Evolutionary conservation across 1,139 yeast species (phyloP), one percentile per base, ranked within the genome.

Genomic region (Debaryomyces sp.): DNA sequence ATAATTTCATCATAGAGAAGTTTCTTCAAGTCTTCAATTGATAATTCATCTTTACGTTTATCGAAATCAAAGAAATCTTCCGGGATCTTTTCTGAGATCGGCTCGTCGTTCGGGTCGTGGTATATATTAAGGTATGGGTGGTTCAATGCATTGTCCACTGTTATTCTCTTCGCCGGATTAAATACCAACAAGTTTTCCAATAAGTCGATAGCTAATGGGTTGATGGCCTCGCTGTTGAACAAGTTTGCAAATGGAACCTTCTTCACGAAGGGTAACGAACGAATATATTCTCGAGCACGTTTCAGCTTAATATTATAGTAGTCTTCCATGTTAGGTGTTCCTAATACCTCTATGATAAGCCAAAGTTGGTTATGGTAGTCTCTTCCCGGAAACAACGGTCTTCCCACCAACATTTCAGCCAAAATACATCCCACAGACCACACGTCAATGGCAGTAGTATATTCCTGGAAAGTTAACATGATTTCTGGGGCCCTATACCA

Each of bases 401-500:
- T 79, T 35, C 96, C 90, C 48, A 85, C 76, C 41, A 91, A 75
- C 89, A 94, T 86, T 67, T 94, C 99, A 1, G 97, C 98, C 50
- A 94, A 71, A 48, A 94, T 92, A 67, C 99, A 94, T 4, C 99
- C 99, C 40, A 91, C 92, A 1, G 96, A 87, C 99, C 99, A 94
- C 52, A 92, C 85, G 68, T 94, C 99, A 60, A 94, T 92, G 15
- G 97, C 97, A 51, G 92, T 89, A 24, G 97, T 88, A 69, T 94
- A 94, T 63, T 89, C 92, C 53, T 92, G 94, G 61, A 91, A 87
- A 1, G 97, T 89, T 47, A 94, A 77, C 98, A 92, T 92, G 64
- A 92, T 92, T 63, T 92, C 98, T 0, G 98, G 98, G 1, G 98
- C 98, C 46, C 98, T 75, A 68, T 92, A 92, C 98, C 98, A 92